These are phyloP conservation scores for Aspergillus sclerotialis DNA, from an alignment of 2,329 filamentous ascomycete species.

Conservation along the genomic window DNA sequence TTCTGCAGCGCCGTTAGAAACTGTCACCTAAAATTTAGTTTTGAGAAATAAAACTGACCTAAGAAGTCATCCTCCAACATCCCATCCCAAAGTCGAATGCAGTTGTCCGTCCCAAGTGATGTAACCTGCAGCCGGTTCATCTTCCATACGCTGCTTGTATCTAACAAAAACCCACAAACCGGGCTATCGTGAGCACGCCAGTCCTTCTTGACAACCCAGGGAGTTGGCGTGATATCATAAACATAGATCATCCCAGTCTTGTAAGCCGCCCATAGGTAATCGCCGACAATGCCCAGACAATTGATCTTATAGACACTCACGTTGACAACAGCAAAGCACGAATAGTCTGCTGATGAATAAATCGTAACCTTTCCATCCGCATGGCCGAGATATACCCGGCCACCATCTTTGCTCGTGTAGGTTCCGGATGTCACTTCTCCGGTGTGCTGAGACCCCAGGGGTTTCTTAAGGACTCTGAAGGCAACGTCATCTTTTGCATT, in stretches of 20 bases:
- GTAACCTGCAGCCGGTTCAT: constrained; percentile 77
- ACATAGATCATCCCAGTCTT: constrained; percentile 91
- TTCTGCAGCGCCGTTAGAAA: constrained; percentile 45
- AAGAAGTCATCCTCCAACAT: constrained; percentile 90
- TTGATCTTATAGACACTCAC: constrained; percentile 96
- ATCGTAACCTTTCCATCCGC: constrained; percentile 89
- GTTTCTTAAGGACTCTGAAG: constrained; percentile 68
- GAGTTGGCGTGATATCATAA: constrained; percentile 74
- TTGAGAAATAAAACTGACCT: constrained; percentile 32
- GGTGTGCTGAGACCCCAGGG: constrained; percentile 63
- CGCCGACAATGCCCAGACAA: constrained; percentile 70
- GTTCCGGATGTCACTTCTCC: constrained; percentile 86
- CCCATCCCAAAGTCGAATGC: constrained; percentile 82
- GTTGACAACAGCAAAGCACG: constrained; percentile 72
- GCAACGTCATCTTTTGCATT: constrained; percentile 59
- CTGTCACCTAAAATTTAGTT: constrained; percentile 1
- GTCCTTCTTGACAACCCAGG: constrained; percentile 88
- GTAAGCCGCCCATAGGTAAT: constrained; percentile 85
- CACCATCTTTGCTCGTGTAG: constrained; percentile 64
- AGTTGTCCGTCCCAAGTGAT: constrained; percentile 80
- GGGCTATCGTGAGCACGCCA: constrained; percentile 88
- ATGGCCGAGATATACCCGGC: constrained; percentile 83
- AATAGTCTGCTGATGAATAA: constrained; percentile 72
- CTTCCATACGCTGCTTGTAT: constrained; percentile 76
- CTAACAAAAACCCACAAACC: constrained; percentile 68